Conservation (phyloP, 176 grass and related monocot genomes). For the Oryza glumipatula region DNA sequence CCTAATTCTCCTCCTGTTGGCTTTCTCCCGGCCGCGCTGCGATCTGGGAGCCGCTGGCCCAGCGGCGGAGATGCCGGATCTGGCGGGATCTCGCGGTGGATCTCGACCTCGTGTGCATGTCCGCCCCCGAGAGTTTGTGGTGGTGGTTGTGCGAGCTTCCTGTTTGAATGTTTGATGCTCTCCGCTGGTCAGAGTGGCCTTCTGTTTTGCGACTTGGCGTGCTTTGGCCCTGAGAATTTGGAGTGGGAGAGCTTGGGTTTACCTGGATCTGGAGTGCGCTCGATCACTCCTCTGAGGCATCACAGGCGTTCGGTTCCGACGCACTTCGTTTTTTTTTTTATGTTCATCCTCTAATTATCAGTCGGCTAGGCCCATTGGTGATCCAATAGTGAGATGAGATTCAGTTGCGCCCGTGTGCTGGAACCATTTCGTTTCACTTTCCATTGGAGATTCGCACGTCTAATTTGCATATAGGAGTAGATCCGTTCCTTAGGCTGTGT, state of each 20-base stretch:
- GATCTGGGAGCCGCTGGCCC: slow-evolving; percentile 8
- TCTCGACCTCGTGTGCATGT: slow-evolving; percentile 11
- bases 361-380: neutral
- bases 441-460: neutral
- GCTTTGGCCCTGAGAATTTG: slow-evolving; percentile 26
- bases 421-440: neutral
- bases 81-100: slow-evolving; percentile 37
- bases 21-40: neutral
- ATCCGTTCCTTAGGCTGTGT: neutral
- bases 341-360: neutral
- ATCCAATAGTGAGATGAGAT: neutral
- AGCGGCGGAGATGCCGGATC: slow-evolving; percentile 43
- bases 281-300: neutral
- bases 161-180: neutral
- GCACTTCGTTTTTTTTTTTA: neutral
- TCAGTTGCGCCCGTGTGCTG: neutral
- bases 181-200: neutral
- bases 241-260: neutral
- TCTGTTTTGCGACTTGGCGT: neutral
- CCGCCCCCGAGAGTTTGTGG: neutral
- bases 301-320: neutral
- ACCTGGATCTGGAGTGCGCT: slow-evolving; percentile 30
- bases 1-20: neutral
- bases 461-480: neutral
- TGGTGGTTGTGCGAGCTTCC: neutral